Conservation (phyloP, 192 early-diverging fungal species). For the Backusella tuberculispora region DNA sequence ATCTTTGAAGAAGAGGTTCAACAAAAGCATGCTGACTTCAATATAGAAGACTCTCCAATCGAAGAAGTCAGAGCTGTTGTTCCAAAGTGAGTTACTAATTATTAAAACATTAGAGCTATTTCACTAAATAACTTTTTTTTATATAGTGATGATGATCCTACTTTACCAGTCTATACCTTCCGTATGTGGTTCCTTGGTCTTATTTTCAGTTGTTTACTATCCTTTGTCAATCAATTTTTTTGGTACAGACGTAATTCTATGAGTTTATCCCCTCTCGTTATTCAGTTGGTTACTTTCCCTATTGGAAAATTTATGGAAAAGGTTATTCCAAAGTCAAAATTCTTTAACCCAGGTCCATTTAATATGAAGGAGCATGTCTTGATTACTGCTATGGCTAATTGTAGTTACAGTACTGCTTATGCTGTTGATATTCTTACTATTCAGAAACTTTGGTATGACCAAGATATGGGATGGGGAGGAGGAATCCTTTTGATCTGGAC, state of each 20-base stretch:
- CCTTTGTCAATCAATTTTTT: conserved; percentile 50
- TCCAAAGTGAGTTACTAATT: conserved; percentile 35
- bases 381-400: conserved; percentile 56
- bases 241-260: conserved; percentile 53
- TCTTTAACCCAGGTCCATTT: conserved; percentile 65
- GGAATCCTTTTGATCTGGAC: conserved; percentile 59
- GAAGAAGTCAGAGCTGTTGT: conserved; percentile 49
- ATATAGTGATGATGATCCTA: conserved; percentile 53
- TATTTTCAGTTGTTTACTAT: conserved; percentile 47
- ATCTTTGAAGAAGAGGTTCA: neutral
- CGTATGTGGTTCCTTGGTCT: conserved; percentile 54
- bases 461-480: conserved; percentile 54
- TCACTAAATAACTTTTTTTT: neutral
- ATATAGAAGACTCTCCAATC: conserved; percentile 52
- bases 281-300: conserved; percentile 55
- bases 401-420: conserved; percentile 54
- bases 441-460: conserved; percentile 58
- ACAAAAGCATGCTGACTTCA: neutral
- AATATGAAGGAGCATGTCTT: conserved; percentile 71
- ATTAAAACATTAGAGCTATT: neutral
- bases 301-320: conserved; percentile 50
- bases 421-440: conserved; percentile 61
- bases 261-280: conserved; percentile 46
- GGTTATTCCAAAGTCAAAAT: conserved; percentile 47
- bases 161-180: conserved; percentile 53